Conservation (phyloP, 768 basidiomycete species). For the Sarcodon sp. region DNA sequence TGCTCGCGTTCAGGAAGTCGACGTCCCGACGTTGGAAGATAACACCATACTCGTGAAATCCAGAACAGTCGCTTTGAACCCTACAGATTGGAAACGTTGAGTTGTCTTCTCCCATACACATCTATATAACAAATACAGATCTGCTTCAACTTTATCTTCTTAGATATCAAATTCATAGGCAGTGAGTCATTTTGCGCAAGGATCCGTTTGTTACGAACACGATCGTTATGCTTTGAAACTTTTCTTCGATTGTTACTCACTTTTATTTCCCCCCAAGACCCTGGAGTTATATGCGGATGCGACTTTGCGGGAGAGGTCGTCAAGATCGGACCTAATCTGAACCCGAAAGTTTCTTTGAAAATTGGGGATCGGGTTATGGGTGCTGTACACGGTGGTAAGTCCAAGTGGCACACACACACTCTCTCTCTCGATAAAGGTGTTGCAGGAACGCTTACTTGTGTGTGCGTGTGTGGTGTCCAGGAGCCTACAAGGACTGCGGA, state of each 20-base stretch:
- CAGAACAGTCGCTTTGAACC: background rate
- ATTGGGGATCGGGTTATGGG: background rate
- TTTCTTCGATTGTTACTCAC: too few relatives aligned
- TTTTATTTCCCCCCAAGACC: background rate
- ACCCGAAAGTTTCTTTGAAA: background rate
- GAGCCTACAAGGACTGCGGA: background rate
- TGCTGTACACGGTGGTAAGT: background rate
- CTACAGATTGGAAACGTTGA: background rate
- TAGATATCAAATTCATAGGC: background rate
- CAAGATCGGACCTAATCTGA: background rate
- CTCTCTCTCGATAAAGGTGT: too few relatives aligned
- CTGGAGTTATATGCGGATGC: background rate
- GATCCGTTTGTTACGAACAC: background rate
- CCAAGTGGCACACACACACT: background rate
- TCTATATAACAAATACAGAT: background rate
- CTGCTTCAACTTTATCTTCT: too few relatives aligned
- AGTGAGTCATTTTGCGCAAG: background rate
- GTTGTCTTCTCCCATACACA: background rate
- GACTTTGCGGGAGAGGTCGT: background rate
- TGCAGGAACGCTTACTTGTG: background rate
- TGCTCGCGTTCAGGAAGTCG: slow-evolving; percentile 4
- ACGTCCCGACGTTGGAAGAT: slow-evolving; percentile 5
- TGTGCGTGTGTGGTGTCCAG: background rate
- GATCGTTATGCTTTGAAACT: background rate
- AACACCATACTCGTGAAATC: background rate